These are phyloP conservation scores for Lathyrus aphaca DNA, from an alignment of 306 rosid genomes.

Conservation along the genomic window DNA sequence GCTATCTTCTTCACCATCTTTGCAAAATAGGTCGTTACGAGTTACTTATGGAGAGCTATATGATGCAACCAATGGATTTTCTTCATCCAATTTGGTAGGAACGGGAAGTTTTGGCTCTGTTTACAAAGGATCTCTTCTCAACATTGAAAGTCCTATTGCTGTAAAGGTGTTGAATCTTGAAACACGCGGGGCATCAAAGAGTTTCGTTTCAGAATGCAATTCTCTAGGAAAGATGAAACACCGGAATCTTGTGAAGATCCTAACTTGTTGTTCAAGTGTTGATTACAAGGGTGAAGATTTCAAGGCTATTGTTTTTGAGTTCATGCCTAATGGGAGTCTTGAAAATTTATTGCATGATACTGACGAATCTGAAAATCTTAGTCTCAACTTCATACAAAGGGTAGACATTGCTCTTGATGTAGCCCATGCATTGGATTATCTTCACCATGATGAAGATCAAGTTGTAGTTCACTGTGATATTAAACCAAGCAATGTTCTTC, in stretches of 20 bases:
- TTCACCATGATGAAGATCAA: conserved; percentile 39
- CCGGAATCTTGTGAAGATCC: conserved; percentile 40
- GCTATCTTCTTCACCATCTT: neutral
- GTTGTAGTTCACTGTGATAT: conserved; percentile 48
- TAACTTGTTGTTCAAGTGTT: conserved; percentile 43
- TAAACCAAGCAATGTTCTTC: conserved; percentile 53
- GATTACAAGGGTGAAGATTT: conserved; percentile 42
- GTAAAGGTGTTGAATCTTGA: conserved; percentile 46
- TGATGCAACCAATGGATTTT: conserved; percentile 2
- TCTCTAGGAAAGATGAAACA: conserved; percentile 37
- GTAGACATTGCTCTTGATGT: conserved; percentile 45
- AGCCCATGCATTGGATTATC: conserved; percentile 50
- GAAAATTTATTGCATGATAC: conserved; percentile 33
- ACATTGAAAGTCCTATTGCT: conserved; percentile 1
- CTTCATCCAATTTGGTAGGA: neutral
- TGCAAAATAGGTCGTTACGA: neutral
- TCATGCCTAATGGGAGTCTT: conserved; percentile 50
- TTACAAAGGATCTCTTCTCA: neutral
- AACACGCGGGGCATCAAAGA: conserved; percentile 40
- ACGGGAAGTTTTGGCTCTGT: conserved; percentile 47
- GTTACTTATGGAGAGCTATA: neutral
- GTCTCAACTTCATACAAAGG: conserved; percentile 17
- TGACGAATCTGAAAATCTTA: neutral
- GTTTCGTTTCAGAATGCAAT: conserved; percentile 43
- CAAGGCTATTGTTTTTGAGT: conserved; percentile 44